phyloP scores from a whole-genome alignment of 371 early-diverging fungal genomes.

The Mucor lusitanicus region DNA sequence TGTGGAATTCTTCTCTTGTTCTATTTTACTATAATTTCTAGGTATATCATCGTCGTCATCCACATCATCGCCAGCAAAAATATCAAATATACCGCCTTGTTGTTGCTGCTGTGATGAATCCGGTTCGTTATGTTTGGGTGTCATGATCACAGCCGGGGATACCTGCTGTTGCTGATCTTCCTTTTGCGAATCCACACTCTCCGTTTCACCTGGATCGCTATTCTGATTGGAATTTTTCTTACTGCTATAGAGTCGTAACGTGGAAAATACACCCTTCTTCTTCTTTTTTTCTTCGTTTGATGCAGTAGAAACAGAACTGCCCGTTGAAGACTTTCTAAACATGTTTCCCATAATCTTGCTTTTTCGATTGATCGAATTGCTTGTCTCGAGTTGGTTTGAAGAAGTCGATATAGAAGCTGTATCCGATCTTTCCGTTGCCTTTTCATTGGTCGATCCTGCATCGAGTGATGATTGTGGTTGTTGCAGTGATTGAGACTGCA shows the following conservation, averaged over 20 bases:
- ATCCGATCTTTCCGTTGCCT: background rate
- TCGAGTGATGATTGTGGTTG: background rate
- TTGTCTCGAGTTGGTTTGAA: background rate
- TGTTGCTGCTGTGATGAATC: background rate
- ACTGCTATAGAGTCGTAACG: slow-evolving; percentile 6
- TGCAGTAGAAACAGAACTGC: background rate
- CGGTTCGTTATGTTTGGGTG: background rate
- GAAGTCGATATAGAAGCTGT: background rate
- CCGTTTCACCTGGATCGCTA: background rate
- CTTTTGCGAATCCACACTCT: background rate
- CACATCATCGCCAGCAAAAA: slow-evolving; percentile 7
- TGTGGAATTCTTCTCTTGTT: background rate
- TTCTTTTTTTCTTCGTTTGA: slow-evolving; percentile 3
- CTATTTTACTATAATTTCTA: background rate
- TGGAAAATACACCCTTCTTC: slow-evolving; percentile 15
- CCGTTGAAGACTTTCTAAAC: slow-evolving; percentile 14
- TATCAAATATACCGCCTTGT: slow-evolving; percentile 10
- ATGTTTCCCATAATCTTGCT: slow-evolving; percentile 7
- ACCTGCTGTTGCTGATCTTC: background rate
- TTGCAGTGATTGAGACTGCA: background rate
- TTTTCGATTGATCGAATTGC: background rate
- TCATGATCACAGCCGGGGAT: slow-evolving; percentile 1
- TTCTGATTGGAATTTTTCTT: background rate
- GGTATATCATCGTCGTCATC: slow-evolving; percentile 6
- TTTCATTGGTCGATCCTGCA: background rate